Conservation (phyloP, 2,329 filamentous ascomycete genomes). For the Fusarium irregulare region DNA sequence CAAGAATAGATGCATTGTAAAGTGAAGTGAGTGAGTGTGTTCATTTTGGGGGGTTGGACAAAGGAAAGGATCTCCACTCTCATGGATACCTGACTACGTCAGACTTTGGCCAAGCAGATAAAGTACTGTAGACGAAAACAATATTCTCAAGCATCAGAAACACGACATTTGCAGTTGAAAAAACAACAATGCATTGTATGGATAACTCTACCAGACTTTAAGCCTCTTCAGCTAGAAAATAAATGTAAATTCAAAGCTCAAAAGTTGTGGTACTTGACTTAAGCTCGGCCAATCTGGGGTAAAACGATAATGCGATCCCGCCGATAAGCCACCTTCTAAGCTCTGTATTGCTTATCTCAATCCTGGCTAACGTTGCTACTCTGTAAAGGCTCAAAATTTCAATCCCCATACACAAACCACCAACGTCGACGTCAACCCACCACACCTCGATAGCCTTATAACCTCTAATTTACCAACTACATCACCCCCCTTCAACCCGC, state of each 20-base stretch:
- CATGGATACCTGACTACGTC: conserved; percentile 20
- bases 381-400: conserved; percentile 45
- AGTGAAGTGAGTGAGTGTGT: background rate
- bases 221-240: background rate
- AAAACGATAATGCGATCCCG: conserved; percentile 50
- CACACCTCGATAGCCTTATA: conserved; percentile 26
- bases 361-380: background rate
- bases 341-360: conserved; percentile 32
- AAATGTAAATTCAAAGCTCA: background rate
- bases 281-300: conserved; percentile 34
- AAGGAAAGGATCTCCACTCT: conserved; percentile 8
- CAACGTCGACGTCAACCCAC: conserved; percentile 30
- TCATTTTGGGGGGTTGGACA: background rate
- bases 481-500: conserved; percentile 18
- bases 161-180: too few relatives aligned
- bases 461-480: conserved; percentile 20
- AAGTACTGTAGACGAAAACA: background rate
- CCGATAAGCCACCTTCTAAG: conserved; percentile 41
- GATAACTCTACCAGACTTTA: background rate
- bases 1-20: conserved; percentile 6
- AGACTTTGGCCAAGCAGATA: background rate
- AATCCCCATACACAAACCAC: conserved; percentile 26
- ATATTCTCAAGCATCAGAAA: background rate
- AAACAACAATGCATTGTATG: background rate
- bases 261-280: background rate